phyloP scores from a whole-genome alignment of 108 stramenopile genomes.

The Conticribra guillardii region DNA sequence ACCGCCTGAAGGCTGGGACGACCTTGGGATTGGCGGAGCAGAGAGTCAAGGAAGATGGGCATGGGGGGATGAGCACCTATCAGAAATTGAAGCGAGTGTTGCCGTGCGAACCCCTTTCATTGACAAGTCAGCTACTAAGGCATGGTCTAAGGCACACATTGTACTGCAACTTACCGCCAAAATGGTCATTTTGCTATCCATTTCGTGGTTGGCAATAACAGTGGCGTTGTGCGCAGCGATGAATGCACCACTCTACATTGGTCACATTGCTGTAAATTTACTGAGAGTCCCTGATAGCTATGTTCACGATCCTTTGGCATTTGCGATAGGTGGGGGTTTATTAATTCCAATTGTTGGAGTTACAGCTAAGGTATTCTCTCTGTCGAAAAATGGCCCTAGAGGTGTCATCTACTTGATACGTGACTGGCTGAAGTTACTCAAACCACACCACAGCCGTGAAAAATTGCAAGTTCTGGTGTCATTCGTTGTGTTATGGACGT shows the following conservation, averaged over 20 bases:
- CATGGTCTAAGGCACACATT: conserved; percentile 1
- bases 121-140: conserved; percentile 16
- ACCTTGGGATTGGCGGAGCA: conserved; percentile 84
- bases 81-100: conserved; percentile 73
- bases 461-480: conserved; percentile 48
- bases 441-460: conserved; percentile 45
- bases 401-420: conserved; percentile 1
- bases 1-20: conserved; percentile 92
- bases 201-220: conserved; percentile 76
- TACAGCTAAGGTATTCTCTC: conserved; percentile 30
- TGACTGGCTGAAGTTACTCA: conserved; percentile 53
- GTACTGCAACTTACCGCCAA: conserved; percentile 39
- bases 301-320: conserved; percentile 81
- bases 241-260: conserved; percentile 59
- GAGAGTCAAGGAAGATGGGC: conserved; percentile 88
- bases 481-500: conserved; percentile 56
- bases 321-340: conserved; percentile 62
- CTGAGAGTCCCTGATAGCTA: conserved; percentile 62
- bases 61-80: conserved; percentile 75
- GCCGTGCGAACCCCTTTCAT: conserved; percentile 70
- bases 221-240: conserved; percentile 41
- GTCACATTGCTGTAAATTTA: conserved; percentile 53
- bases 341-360: conserved; percentile 51
- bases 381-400: conserved; percentile 13
- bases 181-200: conserved; percentile 48